Percentiles rank a stretch among this genome's conserved stretches.
phyloP scores from a whole-genome alignment of 768 basidiomycete species.

The Lentinula boryana region DNA sequence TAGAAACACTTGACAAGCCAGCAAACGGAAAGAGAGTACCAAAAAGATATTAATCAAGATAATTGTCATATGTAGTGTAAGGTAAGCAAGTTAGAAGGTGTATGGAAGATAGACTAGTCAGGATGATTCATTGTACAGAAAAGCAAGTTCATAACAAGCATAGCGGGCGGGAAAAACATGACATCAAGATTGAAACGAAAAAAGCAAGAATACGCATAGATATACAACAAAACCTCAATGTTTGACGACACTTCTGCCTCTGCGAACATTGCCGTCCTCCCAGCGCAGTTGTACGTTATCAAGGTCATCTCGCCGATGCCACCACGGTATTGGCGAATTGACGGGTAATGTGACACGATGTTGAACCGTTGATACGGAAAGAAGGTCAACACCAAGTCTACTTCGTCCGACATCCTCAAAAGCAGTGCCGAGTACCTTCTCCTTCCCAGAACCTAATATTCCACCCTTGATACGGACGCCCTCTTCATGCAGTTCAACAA shows the following conservation, averaged over 20 bases:
- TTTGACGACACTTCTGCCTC: constrained; percentile 5
- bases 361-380: not conserved
- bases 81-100: not conserved
- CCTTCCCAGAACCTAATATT: not conserved
- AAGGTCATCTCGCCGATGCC: not conserved
- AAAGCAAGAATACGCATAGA: not conserved
- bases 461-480: constrained; percentile 1
- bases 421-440: constrained; percentile 5
- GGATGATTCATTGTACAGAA: not conserved
- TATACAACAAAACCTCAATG: not conserved
- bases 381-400: not conserved
- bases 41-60: not conserved
- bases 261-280: constrained; percentile 4
- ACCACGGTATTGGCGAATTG: not conserved
- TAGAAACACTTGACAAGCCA: not conserved
- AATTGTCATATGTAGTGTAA: not conserved
- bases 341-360: not conserved
- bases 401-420: constrained; percentile 6
- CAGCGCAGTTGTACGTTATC: not conserved
- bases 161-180: not conserved
- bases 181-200: not conserved
- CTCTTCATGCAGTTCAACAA: not conserved
- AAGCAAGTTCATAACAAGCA: not conserved
- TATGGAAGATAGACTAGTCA: not conserved
- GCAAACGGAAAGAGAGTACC: not conserved